phyloP scores from a whole-genome alignment of 176 grass and related monocot species.

The Tillandsia leiboldiana region DNA sequence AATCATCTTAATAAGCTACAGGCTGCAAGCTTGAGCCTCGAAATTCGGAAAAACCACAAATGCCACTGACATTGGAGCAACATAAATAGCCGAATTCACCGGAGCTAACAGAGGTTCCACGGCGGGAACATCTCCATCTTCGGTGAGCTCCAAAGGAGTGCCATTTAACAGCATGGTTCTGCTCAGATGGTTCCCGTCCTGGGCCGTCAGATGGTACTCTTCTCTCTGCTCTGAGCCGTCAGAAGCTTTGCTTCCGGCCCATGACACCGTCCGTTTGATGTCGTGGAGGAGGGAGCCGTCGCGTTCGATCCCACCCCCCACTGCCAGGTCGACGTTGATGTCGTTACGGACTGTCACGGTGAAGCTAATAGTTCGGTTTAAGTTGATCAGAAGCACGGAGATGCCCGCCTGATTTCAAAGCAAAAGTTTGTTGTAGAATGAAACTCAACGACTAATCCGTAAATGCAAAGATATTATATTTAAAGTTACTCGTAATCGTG shows the following conservation, averaged over 20 bases:
- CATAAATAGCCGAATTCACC: conserved; percentile 42
- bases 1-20: conserved; percentile 6
- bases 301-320: conserved; percentile 44
- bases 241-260: conserved; percentile 74
- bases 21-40: conserved; percentile 59
- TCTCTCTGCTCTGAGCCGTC: conserved; percentile 51
- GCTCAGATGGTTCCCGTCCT: conserved; percentile 42
- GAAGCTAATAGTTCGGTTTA: conserved; percentile 53
- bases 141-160: conserved; percentile 52
- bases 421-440: not conserved
- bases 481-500: too few relatives aligned
- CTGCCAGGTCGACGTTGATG: conserved; percentile 40
- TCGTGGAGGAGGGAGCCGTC: conserved; percentile 40
- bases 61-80: conserved; percentile 56
- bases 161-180: conserved; percentile 78
- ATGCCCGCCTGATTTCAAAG: conserved; percentile 47
- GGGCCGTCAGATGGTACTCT: conserved; percentile 61
- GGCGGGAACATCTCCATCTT: conserved; percentile 51
- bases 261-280: conserved; percentile 73
- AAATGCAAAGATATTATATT: too few relatives aligned
- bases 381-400: conserved; percentile 73
- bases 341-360: conserved; percentile 55
- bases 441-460: too few relatives aligned
- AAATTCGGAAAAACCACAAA: conserved; percentile 81
- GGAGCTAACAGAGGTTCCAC: conserved; percentile 41